Evolutionary conservation across 2,329 filamentous ascomycete species (phyloP).

Genomic region (Penicillium sp.): DNA sequence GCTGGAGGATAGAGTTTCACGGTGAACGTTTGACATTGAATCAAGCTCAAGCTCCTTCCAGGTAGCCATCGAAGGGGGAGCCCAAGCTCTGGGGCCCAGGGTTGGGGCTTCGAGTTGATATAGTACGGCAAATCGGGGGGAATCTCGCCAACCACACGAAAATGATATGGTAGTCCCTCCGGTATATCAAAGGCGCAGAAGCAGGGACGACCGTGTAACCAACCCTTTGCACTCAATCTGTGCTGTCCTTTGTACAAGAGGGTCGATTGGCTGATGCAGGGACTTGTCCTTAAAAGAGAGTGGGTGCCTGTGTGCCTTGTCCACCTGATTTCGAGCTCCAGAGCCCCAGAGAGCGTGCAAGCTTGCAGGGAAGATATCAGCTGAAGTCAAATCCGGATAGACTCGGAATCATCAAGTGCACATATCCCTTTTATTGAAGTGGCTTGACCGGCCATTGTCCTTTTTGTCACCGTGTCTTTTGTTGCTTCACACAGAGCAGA

Average conservation of each 20-base stretch:
- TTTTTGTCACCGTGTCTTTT: neutral
- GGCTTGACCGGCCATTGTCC: neutral
- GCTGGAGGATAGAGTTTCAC: slow-evolving; percentile 12
- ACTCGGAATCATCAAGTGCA: slow-evolving; percentile 13
- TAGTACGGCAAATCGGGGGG: neutral
- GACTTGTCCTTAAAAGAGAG: slow-evolving; percentile 6
- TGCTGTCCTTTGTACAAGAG: neutral
- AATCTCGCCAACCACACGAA: neutral
- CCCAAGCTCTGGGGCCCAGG: neutral
- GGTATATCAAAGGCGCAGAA: slow-evolving; percentile 19
- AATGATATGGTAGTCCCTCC: neutral
- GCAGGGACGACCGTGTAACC: slow-evolving; percentile 20
- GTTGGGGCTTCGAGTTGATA: slow-evolving; percentile 10
- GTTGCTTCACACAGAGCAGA: neutral
- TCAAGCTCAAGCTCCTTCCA: slow-evolving; percentile 7
- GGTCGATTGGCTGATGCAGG: slow-evolving; percentile 16
- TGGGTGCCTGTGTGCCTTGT: slow-evolving; percentile 3
- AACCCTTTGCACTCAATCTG: neutral
- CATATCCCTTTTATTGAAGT: neutral
- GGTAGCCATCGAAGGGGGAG: slow-evolving; percentile 10
- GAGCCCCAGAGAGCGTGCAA: neutral
- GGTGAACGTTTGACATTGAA: slow-evolving; percentile 20
- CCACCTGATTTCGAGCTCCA: slow-evolving; percentile 4
- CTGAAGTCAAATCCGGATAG: slow-evolving; percentile 5
- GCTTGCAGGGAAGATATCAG: slow-evolving; percentile 9